Evolutionary conservation across 805 yeast genomes (phyloP).

Genomic region (Pichia ethanolica): DNA sequence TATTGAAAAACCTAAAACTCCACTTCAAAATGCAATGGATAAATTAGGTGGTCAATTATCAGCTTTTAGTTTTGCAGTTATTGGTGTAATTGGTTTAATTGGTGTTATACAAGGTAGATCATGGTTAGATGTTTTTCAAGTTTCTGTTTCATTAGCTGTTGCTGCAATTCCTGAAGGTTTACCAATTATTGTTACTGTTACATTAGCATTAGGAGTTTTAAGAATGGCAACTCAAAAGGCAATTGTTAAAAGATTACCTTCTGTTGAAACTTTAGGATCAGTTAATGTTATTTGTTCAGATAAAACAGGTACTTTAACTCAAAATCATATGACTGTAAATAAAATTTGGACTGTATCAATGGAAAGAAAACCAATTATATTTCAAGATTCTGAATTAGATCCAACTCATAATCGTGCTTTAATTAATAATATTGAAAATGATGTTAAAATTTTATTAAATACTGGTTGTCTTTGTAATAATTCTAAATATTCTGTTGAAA

Average conservation of each 20-base stretch:
- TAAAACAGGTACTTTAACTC: constrained; percentile 86
- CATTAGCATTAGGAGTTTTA: constrained; percentile 90
- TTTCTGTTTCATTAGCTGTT: constrained; percentile 93
- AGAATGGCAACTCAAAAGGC: constrained; percentile 95
- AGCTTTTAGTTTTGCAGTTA: constrained; percentile 72
- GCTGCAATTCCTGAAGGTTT: constrained; percentile 99
- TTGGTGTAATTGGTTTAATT: constrained; percentile 84
- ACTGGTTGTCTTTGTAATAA: constrained; percentile 73
- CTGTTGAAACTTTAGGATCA: constrained; percentile 91
- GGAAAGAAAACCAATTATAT: constrained; percentile 22
- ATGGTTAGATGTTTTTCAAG: constrained; percentile 97
- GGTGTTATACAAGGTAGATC: constrained; percentile 89
- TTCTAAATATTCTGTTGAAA: constrained; percentile 60
- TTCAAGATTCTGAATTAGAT: constrained; percentile 27
- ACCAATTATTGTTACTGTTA: constrained; percentile 96
- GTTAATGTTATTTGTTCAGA: constrained; percentile 91
- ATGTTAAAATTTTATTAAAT: constrained; percentile 49
- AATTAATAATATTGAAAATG: constrained; percentile 43
- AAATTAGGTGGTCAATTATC: constrained; percentile 89
- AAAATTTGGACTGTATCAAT: constrained; percentile 72
- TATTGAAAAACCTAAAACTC: constrained; percentile 97
- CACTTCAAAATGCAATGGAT: constrained; percentile 93
- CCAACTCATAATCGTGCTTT: constrained; percentile 30
- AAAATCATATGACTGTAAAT: constrained; percentile 85
- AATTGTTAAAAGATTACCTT: constrained; percentile 87